These are phyloP conservation scores for Fusarium luffae DNA, from an alignment of 2,329 filamentous ascomycete genomes.

Conservation along the genomic window DNA sequence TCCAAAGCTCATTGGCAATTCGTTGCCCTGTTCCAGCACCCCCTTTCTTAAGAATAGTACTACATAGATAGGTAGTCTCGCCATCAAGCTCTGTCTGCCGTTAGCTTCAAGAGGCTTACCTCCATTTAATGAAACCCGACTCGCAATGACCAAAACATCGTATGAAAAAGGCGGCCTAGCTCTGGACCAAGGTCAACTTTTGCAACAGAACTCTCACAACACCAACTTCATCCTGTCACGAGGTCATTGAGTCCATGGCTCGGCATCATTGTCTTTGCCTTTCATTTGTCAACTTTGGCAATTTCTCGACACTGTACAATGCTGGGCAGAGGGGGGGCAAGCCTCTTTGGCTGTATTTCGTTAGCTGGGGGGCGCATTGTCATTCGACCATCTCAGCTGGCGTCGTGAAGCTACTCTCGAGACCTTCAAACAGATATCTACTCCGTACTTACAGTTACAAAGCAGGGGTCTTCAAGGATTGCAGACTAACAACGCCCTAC, in stretches of 20 bases:
- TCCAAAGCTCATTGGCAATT: background rate
- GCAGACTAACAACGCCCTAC: background rate
- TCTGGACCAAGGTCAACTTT: background rate
- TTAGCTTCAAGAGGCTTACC: slow-evolving; percentile 12
- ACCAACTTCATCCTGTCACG: background rate
- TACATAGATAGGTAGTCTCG: background rate
- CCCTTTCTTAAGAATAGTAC: slow-evolving; percentile 1
- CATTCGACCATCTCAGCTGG: background rate
- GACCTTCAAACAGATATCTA: background rate
- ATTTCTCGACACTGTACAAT: background rate
- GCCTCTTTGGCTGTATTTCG: background rate
- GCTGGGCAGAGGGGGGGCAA: background rate
- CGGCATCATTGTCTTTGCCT: background rate
- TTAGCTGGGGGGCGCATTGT: background rate
- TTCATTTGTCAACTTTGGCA: background rate
- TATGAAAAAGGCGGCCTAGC: background rate
- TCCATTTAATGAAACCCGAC: background rate
- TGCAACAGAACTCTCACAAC: background rate
- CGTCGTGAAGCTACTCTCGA: background rate
- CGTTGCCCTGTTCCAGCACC: background rate
- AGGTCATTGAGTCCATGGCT: background rate
- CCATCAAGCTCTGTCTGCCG: background rate
- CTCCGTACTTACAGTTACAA: background rate
- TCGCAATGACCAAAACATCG: slow-evolving; percentile 1
- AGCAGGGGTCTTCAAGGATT: background rate